Conservation (phyloP, 2,329 filamentous ascomycete species). For the Thermochaetoides dissita region DNA sequence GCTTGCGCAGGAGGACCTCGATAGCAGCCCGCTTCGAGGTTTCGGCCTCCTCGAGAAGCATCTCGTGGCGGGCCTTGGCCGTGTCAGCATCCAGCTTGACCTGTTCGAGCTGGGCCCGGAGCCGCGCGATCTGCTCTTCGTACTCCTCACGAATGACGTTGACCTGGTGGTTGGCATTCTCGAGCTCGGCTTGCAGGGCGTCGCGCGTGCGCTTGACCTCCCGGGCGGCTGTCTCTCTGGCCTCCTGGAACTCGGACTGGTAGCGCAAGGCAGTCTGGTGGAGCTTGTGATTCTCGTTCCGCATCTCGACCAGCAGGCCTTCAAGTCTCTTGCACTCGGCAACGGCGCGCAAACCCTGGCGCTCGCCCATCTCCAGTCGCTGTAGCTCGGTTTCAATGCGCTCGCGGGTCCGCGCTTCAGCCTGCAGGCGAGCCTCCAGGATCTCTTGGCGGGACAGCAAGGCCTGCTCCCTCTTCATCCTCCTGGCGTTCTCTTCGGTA, state of each 20-base stretch:
- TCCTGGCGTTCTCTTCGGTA: slow-evolving; percentile 66
- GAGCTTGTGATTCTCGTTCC: slow-evolving; percentile 56
- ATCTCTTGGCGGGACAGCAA: slow-evolving; percentile 67
- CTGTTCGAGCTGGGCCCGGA: slow-evolving; percentile 64
- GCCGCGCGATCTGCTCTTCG: slow-evolving; percentile 60
- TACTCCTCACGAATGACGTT: slow-evolving; percentile 70
- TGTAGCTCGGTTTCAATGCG: slow-evolving; percentile 53
- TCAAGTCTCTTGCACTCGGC: slow-evolving; percentile 49
- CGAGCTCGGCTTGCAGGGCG: slow-evolving; percentile 67
- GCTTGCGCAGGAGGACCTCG: slow-evolving; percentile 38
- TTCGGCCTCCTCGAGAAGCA: slow-evolving; percentile 70
- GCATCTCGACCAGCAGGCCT: slow-evolving; percentile 38
- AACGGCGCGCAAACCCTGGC: slow-evolving; percentile 49
- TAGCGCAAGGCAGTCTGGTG: slow-evolving; percentile 54
- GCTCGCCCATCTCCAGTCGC: slow-evolving; percentile 49
- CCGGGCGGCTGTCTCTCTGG: slow-evolving; percentile 60
- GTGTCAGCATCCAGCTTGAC: slow-evolving; percentile 69
- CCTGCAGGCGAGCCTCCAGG: slow-evolving; percentile 61
- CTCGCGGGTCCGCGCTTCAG: slow-evolving; percentile 57
- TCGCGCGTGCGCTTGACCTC: slow-evolving; percentile 72
- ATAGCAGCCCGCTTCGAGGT: slow-evolving; percentile 48
- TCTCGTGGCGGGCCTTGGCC: slow-evolving; percentile 65
- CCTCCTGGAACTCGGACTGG: slow-evolving; percentile 73
- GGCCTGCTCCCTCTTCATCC: slow-evolving; percentile 65
- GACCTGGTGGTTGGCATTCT: slow-evolving; percentile 71